Evolutionary conservation across 163 green algal species (phyloP).

Genomic region (Trebouxia gelatinosa): DNA sequence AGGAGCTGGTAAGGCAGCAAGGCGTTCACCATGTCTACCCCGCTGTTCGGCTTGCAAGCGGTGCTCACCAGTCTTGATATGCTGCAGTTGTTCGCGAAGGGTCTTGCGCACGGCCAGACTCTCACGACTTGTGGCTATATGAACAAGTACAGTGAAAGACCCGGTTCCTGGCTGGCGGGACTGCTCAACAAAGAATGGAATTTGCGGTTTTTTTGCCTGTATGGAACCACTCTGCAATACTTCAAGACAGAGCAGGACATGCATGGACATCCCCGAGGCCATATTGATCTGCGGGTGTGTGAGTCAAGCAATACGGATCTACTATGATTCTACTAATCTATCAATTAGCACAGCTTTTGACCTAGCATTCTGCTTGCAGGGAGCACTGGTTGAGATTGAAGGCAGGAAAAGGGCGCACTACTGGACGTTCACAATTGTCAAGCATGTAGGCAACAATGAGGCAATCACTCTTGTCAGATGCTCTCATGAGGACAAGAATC

Average conservation of each 20-base stretch:
- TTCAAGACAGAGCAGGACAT: slow-evolving; percentile 64
- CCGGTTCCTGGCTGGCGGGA: slow-evolving; percentile 10
- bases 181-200: slow-evolving; percentile 34
- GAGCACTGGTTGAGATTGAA: slow-evolving; percentile 49
- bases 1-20: too few species aligned
- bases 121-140: slow-evolving; percentile 8
- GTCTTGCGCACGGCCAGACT: background rate
- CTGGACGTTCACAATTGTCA: slow-evolving; percentile 48
- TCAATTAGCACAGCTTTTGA: too few species aligned
- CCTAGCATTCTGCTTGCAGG: slow-evolving; percentile 19
- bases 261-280: slow-evolving; percentile 55
- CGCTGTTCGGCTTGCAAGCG: too few species aligned
- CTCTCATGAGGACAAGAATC: background rate
- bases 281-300: slow-evolving; percentile 60
- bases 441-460: background rate
- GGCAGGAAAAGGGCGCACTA: slow-evolving; percentile 42
- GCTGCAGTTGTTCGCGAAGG: slow-evolving; percentile 12
- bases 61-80: too few species aligned
- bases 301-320: too few species aligned
- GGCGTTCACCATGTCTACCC: too few species aligned
- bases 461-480: slow-evolving; percentile 17
- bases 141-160: slow-evolving; percentile 14
- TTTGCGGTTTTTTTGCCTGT: slow-evolving; percentile 46
- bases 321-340: too few species aligned
- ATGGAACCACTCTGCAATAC: slow-evolving; percentile 46